Evolutionary conservation across 1,284 basidiomycete species (phyloP), one percentile per base, ranked within the genome.

Genomic region (Pisolithus thermaeus): DNA sequence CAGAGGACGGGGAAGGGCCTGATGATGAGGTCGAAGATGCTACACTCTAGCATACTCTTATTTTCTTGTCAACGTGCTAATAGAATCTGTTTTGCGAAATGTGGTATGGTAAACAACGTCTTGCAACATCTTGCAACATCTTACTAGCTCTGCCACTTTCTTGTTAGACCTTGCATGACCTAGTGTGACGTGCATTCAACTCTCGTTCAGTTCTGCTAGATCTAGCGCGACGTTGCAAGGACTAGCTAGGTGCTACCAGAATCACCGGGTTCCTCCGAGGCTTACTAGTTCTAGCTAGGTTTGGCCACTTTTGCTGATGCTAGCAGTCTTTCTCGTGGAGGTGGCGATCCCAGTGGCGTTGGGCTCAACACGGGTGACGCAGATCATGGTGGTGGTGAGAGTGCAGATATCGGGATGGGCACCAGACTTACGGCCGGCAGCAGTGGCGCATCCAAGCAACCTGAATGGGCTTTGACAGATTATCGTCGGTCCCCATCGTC

Each of bases 401-500:
- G 18, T 1, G 32, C 49, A 51, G 20, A 56, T 40, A 11, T 30
- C 46, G 5, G 11, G 12, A 9, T 48, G 62, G 59, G 28, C 52
- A 53, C 12, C 20, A 32, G 6, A 12, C 22, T 42, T 39, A 22
- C n/a, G 16, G 16, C 20, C 38, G 20, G n/a, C 38, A 18, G 42
- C 7, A 38, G 42, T 25, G 46, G 42, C 20, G n/a, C 49, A 46
- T 50, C 43, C 46, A 55, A 50, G 52, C 60, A 53, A 55, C 57
- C 65, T n/a, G n/a, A n/a, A n/a, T n/a, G n/a, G n/a, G n/a, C n/a
- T n/a, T n/a, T n/a, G n/a, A n/a, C n/a, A n/a, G n/a, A n/a, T n/a
- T n/a, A 62, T 18, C 52, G 53, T 18, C 51, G 54, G 22, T 68
- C 57, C 42, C 56, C 55, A 39, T 59, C 53, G 58, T 23, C 22